These are phyloP conservation scores for Aquanectria penicillioides DNA, from an alignment of 2,329 filamentous ascomycete species.

Conservation along the genomic window DNA sequence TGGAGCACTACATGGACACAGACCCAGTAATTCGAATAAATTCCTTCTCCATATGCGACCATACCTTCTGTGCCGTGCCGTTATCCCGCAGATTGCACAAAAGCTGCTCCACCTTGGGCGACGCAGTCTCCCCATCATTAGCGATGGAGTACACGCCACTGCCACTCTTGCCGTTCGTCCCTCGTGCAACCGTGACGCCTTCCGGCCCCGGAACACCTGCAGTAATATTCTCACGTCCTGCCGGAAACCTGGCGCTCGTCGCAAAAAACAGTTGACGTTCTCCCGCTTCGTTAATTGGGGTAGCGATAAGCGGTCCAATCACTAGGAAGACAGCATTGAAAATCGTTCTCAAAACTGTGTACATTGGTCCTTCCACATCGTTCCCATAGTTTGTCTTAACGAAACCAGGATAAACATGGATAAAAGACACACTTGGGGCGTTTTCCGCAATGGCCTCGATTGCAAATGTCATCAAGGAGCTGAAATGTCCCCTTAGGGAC, in stretches of 20 bases:
- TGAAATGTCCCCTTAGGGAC: not conserved
- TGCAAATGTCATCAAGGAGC: not conserved
- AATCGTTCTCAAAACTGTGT: not conserved
- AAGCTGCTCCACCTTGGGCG: conserved; percentile 3
- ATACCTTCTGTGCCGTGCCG: conserved; percentile 48
- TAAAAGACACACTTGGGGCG: conserved; percentile 1
- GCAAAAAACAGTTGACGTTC: not conserved
- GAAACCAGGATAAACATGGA: conserved; percentile 11
- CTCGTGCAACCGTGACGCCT: not conserved
- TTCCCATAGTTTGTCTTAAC: conserved; percentile 1
- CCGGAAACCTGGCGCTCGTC: not conserved
- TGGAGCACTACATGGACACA: not conserved
- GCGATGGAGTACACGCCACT: not conserved
- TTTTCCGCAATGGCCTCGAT: not conserved
- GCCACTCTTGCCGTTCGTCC: not conserved
- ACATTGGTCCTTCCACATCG: not conserved
- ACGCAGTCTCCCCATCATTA: conserved; percentile 1
- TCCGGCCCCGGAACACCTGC: not conserved
- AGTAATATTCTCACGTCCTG: not conserved
- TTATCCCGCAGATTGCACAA: not conserved
- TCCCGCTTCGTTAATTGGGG: not conserved
- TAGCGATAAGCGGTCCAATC: not conserved
- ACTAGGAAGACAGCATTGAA: not conserved
- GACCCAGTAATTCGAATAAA: not conserved
- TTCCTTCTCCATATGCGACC: conserved; percentile 29